Evolutionary conservation across 148 eudicot genomes (phyloP).

Genomic region (Camellia japonica): DNA sequence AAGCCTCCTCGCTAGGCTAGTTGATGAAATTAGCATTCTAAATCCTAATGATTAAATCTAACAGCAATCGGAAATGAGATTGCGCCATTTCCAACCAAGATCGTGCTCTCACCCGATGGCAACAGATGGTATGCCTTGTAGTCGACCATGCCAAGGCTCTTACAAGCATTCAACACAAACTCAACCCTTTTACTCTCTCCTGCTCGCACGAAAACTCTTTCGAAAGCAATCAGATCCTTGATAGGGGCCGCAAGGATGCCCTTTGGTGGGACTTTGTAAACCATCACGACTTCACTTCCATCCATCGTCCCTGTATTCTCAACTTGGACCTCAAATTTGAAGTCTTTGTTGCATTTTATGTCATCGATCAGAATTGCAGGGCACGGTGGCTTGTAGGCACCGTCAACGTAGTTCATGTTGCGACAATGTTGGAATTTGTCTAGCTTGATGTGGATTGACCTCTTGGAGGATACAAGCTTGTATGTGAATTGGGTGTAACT

Average conservation of each 20-base stretch:
- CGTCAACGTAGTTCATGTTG: slow-evolving; percentile 11
- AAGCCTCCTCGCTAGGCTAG: no score
- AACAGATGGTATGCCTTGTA: slow-evolving; percentile 6
- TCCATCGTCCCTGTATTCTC: slow-evolving; percentile 3
- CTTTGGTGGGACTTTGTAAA: slow-evolving; percentile 1
- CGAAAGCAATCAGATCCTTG: slow-evolving; percentile 22
- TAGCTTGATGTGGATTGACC: background rate
- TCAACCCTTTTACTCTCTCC: background rate
- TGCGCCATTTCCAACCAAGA: slow-evolving; percentile 21
- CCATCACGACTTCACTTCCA: slow-evolving; percentile 19
- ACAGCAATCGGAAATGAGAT: slow-evolving; percentile 7
- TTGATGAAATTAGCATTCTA: no score
- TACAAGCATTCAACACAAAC: slow-evolving; percentile 22
- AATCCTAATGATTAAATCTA: background rate
- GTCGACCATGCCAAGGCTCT: slow-evolving; percentile 15
- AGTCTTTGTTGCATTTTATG: slow-evolving; percentile 4
- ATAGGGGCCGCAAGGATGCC: background rate
- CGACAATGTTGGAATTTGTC: slow-evolving; percentile 14
- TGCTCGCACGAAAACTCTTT: slow-evolving; percentile 14
- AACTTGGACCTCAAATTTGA: slow-evolving; percentile 14
- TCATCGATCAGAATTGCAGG: slow-evolving; percentile 4
- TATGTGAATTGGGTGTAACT: slow-evolving; percentile 28
- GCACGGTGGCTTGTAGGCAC: slow-evolving; percentile 4
- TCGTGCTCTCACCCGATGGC: slow-evolving; percentile 14
- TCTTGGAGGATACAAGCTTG: background rate